Percentiles rank a stretch among this genome's conserved stretches.
Evolutionary conservation across 2,329 filamentous ascomycete genomes (phyloP).

Genomic region (Sarocladiaceae sp.): DNA sequence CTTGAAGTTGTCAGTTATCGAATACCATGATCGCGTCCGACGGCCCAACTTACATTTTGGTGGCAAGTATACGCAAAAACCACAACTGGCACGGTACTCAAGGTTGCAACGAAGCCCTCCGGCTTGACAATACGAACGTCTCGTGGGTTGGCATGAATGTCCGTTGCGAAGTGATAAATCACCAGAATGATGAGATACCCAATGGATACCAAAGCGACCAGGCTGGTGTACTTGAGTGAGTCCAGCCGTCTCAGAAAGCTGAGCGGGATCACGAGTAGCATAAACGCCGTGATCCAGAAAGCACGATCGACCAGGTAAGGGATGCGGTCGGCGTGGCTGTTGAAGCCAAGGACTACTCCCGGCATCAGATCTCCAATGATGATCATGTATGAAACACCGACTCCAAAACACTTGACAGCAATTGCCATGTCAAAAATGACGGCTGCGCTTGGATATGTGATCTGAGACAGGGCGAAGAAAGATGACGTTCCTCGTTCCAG

Average conservation of each 20-base stretch:
- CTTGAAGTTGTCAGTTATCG: conserved; percentile 41
- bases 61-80: conserved; percentile 99
- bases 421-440: conserved; percentile 96
- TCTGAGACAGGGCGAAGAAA: conserved; percentile 94
- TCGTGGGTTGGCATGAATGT: conserved; percentile 69
- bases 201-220: conserved; percentile 88
- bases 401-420: conserved; percentile 96
- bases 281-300: conserved; percentile 98
- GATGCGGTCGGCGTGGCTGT: conserved; percentile 53
- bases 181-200: conserved; percentile 91
- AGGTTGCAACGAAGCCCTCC: conserved; percentile 71
- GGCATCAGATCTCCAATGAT: conserved; percentile 99
- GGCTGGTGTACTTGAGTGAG: conserved; percentile 94
- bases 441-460: conserved; percentile 94
- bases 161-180: conserved; percentile 84
- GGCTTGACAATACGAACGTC: conserved; percentile 73
- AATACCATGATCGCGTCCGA: background rate
- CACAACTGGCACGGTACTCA: conserved; percentile 89
- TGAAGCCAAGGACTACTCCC: conserved; percentile 81
- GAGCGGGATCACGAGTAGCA: conserved; percentile 92
- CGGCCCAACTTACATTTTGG: conserved; percentile 67
- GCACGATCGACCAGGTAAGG: conserved; percentile 82
- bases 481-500: conserved; percentile 83
- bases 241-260: conserved; percentile 89
- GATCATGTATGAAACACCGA: conserved; percentile 95